Percentiles rank a stretch among this genome's conserved stretches.
Conservation (phyloP, 257 asterid genomes). For the Solanum medicagineum region DNA sequence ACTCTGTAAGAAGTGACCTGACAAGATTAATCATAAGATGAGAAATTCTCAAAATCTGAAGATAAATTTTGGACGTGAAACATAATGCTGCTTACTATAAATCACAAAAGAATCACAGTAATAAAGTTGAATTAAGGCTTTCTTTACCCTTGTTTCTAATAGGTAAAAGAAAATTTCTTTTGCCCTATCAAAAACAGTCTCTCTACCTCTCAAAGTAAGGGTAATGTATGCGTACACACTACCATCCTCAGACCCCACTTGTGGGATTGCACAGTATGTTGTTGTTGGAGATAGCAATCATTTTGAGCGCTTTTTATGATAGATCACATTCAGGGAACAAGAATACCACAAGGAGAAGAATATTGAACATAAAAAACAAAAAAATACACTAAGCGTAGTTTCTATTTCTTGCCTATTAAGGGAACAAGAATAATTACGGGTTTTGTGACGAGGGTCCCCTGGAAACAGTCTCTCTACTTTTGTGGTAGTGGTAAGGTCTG, state of each 20-base stretch:
- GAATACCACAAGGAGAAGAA: neutral
- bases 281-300: neutral
- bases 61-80: neutral
- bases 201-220: too few species aligned
- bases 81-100: neutral
- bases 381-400: neutral
- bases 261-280: too few species aligned
- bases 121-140: neutral
- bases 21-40: constrained; percentile 12
- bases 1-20: constrained; percentile 95
- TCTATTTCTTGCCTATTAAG: neutral
- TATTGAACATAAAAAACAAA: neutral
- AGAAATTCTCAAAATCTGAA: neutral
- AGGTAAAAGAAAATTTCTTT: neutral
- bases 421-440: neutral
- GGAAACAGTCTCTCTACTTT: too few species aligned
- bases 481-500: too few species aligned
- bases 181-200: neutral
- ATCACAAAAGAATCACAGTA: neutral
- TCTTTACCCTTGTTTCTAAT: neutral
- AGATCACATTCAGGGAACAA: neutral
- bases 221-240: too few species aligned
- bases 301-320: neutral
- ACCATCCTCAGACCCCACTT: too few species aligned
- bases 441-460: too few species aligned